Evolutionary conservation across 2,329 filamentous ascomycete species (phyloP).

Genomic region (Aspergillus chevalieri): DNA sequence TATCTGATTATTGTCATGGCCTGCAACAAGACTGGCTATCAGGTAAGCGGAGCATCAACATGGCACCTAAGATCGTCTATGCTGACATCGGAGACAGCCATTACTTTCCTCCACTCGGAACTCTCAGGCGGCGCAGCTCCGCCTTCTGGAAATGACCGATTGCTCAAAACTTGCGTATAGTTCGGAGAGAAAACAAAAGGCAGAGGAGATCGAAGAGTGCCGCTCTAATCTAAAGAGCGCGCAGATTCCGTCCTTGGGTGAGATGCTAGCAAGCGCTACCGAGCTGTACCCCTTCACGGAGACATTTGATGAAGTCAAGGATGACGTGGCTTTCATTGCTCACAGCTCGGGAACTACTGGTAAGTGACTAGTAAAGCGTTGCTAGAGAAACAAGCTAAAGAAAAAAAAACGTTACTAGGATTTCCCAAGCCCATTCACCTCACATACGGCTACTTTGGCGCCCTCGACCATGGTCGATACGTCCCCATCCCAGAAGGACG

Average conservation of each 20-base stretch:
- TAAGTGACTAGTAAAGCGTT: slow-evolving; percentile 2
- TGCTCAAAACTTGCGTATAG: slow-evolving; percentile 21
- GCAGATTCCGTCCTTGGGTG: slow-evolving; percentile 4
- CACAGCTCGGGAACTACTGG: slow-evolving; percentile 33
- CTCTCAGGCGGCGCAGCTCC: slow-evolving; percentile 11
- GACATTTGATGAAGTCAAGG: slow-evolving; percentile 14
- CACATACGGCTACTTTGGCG: slow-evolving; percentile 13
- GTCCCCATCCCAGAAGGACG: slow-evolving; percentile 3
- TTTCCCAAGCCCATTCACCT: slow-evolving; percentile 16
- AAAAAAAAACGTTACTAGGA: slow-evolving; percentile 2
- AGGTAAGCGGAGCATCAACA: slow-evolving; percentile 5
- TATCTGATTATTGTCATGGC: slow-evolving; percentile 16
- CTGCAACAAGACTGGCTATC: slow-evolving; percentile 15
- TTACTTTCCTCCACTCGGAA: slow-evolving; percentile 16
- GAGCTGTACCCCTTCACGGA: slow-evolving; percentile 8
- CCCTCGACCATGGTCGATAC: slow-evolving; percentile 3
- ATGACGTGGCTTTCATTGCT: slow-evolving; percentile 20
- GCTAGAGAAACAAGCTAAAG: too few relatives aligned
- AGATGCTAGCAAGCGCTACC: background rate
- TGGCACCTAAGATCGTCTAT: background rate
- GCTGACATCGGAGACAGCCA: background rate
- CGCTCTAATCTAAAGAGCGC: slow-evolving; percentile 3
- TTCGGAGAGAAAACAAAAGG: slow-evolving; percentile 17
- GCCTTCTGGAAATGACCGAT: slow-evolving; percentile 9
- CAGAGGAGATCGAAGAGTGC: slow-evolving; percentile 8